Evolutionary conservation across 1,284 basidiomycete species (phyloP).

Genomic region (Cryptococcus amylolentus): DNA sequence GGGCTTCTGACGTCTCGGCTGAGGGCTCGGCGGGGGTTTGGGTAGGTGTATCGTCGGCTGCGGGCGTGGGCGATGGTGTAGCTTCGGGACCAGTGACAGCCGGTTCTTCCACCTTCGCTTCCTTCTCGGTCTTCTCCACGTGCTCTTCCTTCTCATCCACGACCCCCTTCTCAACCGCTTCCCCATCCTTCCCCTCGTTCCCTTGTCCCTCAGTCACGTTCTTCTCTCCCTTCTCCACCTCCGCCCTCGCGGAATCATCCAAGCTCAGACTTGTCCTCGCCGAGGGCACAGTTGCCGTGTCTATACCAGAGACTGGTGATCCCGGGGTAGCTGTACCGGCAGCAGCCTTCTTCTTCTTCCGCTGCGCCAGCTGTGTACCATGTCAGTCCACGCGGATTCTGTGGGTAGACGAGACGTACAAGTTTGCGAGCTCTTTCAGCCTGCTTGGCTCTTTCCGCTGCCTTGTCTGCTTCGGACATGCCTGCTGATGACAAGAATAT

Average conservation of each 20-base stretch:
- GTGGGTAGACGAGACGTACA: conserved; percentile 16
- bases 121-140: neutral
- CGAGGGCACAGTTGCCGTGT: conserved; percentile 17
- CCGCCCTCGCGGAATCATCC: conserved; percentile 13
- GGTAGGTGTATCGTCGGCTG: neutral
- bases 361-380: conserved; percentile 17
- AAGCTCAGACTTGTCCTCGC: conserved; percentile 22
- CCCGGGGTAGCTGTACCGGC: conserved; percentile 12
- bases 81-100: neutral
- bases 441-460: conserved; percentile 42
- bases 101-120: neutral
- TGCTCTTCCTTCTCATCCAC: conserved; percentile 2
- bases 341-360: conserved; percentile 29
- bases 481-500: neutral
- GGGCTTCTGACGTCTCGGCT: neutral
- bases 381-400: neutral
- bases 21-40: neutral
- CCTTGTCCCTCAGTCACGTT: neutral
- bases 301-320: conserved; percentile 19
- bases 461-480: conserved; percentile 6
- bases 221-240: neutral
- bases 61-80: neutral
- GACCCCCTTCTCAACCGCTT: neutral
- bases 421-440: conserved; percentile 46
- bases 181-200: no score